Evolutionary conservation across 345 rosid species (phyloP), one percentile per base, ranked within the genome.

Genomic region (Eucalyptus marginata): DNA sequence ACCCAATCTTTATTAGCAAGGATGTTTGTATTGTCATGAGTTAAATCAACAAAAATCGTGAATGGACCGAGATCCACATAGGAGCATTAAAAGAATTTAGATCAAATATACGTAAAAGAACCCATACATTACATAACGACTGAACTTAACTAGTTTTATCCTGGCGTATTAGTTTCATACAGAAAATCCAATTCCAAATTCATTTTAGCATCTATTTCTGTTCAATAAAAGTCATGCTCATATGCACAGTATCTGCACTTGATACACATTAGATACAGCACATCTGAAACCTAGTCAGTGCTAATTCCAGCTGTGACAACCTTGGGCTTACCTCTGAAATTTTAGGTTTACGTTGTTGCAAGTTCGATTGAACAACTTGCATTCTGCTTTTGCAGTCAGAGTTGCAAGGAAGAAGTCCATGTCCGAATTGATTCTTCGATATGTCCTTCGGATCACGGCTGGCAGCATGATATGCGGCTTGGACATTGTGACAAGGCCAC

Each of bases 401-500:
- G 94, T 92, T 93, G 88, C 99, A 96, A 88, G 95, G 94, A 92
- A 96, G 95, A 89, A 97, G 96, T 58, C 97, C 96, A 64, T 91
- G 90, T 66, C 99, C 99, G 86, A 96, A 95, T 46, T 94, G 98
- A 86, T 91, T 94, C 92, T 95, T 96, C 7, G 93, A 88, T 86
- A 93, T 91, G 87, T 94, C 97, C 92, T 94, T 96, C 49, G 95
- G 97, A 91, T 95, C 94, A 88, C 90, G 58, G 89, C 93, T 95
- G 36, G 92, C 49, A 88, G 90, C 91, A 25, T 62, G 91, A 89
- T 96, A 94, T 13, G 95, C 94, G 59, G 95, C 94, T 93, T 97
- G 99, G 90, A 97, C 99, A 87, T 95, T 96, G 88, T 92, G 95
- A 88, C 99, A 97, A 76, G 93, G 85, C 99, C 97, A 94, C 93